Percentiles rank a stretch among this genome's conserved stretches.
These are phyloP conservation scores for Suhomyces terraborum DNA, from an alignment of 1,139 yeast species.

Conservation along the genomic window DNA sequence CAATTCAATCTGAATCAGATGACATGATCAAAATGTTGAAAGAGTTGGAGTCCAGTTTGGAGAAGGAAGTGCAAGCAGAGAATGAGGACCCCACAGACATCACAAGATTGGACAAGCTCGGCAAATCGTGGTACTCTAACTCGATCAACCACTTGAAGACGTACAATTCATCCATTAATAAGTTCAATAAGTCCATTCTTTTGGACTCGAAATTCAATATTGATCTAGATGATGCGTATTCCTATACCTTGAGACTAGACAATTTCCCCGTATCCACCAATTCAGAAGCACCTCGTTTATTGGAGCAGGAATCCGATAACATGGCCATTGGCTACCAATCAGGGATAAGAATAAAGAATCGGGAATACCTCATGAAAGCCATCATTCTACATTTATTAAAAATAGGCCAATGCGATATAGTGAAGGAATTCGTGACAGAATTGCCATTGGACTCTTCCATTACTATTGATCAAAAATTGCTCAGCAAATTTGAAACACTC, in stretches of 20 bases:
- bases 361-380: conserved; percentile 41
- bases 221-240: conserved; percentile 47
- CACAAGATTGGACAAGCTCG: conserved; percentile 13
- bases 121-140: conserved; percentile 38
- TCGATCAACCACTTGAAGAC: conserved; percentile 38
- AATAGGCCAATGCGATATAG: conserved; percentile 44
- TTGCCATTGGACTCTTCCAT: conserved; percentile 21
- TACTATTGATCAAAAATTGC: conserved; percentile 27
- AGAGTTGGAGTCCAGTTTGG: conserved; percentile 31
- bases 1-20: conserved; percentile 29
- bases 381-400: conserved; percentile 45
- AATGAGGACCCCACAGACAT: conserved; percentile 2
- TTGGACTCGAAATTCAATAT: conserved; percentile 33
- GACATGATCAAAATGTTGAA: conserved; percentile 30
- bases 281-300: neutral
- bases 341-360: conserved; percentile 24
- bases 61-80: conserved; percentile 18
- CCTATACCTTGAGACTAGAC: conserved; percentile 40
- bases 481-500: conserved; percentile 33
- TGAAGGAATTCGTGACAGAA: conserved; percentile 34
- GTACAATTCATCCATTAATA: conserved; percentile 41
- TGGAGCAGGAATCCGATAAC: conserved; percentile 4
- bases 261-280: conserved; percentile 29
- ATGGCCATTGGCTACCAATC: neutral
- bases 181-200: conserved; percentile 39